Evolutionary conservation across 805 yeast species (phyloP).

Genomic region (Tetrapisispora iriomotensis): DNA sequence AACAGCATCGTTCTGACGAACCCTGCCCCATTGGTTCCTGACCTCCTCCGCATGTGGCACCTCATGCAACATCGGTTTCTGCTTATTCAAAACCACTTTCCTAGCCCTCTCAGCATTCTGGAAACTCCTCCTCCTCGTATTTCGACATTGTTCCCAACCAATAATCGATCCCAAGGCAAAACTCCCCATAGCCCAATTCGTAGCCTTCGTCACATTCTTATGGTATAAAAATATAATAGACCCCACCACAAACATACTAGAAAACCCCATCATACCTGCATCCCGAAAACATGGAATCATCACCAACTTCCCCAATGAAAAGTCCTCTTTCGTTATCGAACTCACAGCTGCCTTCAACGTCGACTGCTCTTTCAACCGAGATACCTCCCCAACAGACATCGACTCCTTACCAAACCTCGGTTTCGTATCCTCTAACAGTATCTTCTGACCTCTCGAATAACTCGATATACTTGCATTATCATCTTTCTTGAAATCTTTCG

Average conservation of each 20-base stretch:
- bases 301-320: conserved; percentile 40
- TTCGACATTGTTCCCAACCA: conserved; percentile 90
- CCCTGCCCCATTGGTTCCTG: conserved; percentile 6
- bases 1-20: not conserved
- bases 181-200: conserved; percentile 79
- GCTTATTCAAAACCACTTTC: conserved; percentile 33
- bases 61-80: conserved; percentile 29
- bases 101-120: conserved; percentile 63
- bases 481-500: not conserved
- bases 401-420: conserved; percentile 31
- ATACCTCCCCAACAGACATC: conserved; percentile 10
- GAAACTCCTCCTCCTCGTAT: conserved; percentile 54
- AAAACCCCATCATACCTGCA: conserved; percentile 66
- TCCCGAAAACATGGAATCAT: conserved; percentile 72
- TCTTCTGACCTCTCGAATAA: conserved; percentile 28
- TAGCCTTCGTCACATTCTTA: conserved; percentile 49
- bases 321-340: conserved; percentile 40
- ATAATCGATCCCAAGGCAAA: conserved; percentile 68
- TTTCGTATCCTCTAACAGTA: conserved; percentile 32
- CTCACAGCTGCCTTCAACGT: conserved; percentile 32
- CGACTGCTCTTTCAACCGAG: conserved; percentile 7
- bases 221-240: conserved; percentile 58
- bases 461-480: conserved; percentile 10
- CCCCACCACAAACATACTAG: conserved; percentile 61
- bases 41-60: conserved; percentile 17